These are phyloP conservation scores for Purshia tridentata DNA, from an alignment of 306 rosid species.

Conservation along the genomic window DNA sequence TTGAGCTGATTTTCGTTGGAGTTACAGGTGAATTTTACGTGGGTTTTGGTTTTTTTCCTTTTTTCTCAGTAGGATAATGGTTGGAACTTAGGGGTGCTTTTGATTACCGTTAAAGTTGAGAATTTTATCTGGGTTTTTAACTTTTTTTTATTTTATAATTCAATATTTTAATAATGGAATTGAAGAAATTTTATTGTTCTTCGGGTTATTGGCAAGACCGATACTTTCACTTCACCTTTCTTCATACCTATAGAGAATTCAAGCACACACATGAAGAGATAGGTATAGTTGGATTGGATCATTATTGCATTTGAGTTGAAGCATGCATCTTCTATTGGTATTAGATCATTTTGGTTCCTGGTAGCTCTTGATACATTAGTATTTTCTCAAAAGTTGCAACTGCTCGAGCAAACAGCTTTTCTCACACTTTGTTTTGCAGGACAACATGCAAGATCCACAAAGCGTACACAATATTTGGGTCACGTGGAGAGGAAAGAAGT, in stretches of 20 bases:
- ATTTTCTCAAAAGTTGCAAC: neutral
- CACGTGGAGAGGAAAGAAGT: conserved; percentile 78
- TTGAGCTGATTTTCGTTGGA: conserved; percentile 23
- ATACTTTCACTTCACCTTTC: neutral
- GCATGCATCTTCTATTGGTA: neutral
- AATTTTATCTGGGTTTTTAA: conserved; percentile 22
- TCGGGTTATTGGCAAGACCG: neutral
- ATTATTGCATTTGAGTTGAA: neutral
- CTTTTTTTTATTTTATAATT: conserved; percentile 8
- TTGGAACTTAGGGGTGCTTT: neutral
- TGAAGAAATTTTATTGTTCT: neutral
- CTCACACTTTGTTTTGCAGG: conserved; percentile 39
- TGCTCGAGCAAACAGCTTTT: conserved; percentile 5
- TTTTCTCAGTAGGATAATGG: neutral
- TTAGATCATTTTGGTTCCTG: neutral
- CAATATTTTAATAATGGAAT: neutral
- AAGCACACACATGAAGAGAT: too few relatives aligned
- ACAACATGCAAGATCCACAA: conserved; percentile 51
- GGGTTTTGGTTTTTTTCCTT: neutral
- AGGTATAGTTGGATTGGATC: neutral
- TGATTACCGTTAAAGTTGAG: neutral
- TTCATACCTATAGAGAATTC: neutral
- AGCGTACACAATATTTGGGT: conserved; percentile 40
- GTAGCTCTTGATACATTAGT: neutral
- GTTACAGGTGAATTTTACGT: neutral